Conservation (phyloP, 179 eudicot species). For the Camellia oleifera region DNA sequence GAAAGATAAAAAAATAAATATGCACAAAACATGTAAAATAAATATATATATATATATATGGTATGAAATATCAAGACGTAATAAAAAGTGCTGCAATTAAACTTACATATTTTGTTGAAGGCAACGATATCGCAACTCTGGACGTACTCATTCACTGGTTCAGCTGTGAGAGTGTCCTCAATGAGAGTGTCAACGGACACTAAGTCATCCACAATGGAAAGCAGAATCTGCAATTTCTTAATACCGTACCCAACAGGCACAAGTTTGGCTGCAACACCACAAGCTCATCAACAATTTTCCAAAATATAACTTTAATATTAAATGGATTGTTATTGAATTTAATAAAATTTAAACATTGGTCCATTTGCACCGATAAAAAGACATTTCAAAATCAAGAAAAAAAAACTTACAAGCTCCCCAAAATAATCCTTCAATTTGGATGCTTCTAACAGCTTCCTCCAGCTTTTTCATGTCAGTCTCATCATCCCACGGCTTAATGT, state of each 20-base stretch:
- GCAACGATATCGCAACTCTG: slow-evolving; percentile 97
- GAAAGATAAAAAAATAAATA: background rate
- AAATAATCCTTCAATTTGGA: slow-evolving; percentile 71
- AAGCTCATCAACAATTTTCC: background rate
- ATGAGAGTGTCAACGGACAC: slow-evolving; percentile 76
- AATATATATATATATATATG: background rate
- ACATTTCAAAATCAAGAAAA: slow-evolving; percentile 6
- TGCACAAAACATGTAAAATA: background rate
- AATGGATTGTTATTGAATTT: background rate
- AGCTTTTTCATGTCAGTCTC: slow-evolving; percentile 97
- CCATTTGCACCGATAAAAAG: background rate
- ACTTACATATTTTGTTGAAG: slow-evolving; percentile 84
- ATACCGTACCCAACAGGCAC: slow-evolving; percentile 89
- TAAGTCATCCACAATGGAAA: slow-evolving; percentile 79
- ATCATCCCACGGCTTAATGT: slow-evolving; percentile 98
- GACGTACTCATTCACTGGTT: slow-evolving; percentile 78
- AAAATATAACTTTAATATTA: background rate
- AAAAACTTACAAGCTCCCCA: slow-evolving; percentile 90
- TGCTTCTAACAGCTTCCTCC: slow-evolving; percentile 84
- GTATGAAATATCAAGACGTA: background rate
- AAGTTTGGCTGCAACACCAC: slow-evolving; percentile 61
- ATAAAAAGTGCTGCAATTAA: background rate
- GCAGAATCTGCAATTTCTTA: slow-evolving; percentile 84
- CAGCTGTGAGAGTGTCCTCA: slow-evolving; percentile 66
- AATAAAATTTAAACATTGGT: background rate